Base-by-base conservation (phyloP, 164 flowering plant species). In the Malania oleifera region DNA sequence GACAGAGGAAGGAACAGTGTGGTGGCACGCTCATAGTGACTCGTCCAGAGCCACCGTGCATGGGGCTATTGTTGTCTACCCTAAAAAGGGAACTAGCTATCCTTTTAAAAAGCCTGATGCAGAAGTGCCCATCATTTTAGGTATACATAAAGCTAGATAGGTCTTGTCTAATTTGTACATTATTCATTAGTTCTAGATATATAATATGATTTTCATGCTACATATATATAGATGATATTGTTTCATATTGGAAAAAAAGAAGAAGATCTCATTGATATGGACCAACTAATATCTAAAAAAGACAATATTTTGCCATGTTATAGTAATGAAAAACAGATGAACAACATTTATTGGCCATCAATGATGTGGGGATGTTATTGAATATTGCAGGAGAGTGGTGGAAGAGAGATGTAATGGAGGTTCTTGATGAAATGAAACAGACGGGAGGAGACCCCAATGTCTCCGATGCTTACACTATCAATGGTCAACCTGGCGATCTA, bases 381-480 rank as follows among this genome's bases (percentile, higher is more conserved):
- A n/a, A n/a, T n/a, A n/a, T n/a, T 63, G 37, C 37, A 81, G 89
- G 80, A 12, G 76, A 76, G 37, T 84, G 86, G 85, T 84, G 77
- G 74, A 82, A 73, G 60, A 50, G 49, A 52, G 77, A 80, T 55
- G 67, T 80, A 9, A 57, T 14, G 22, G 72, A 64, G 11, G 71
- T 75, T 22, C 15, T 61, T 17, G 19, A 61, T 31, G 60, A 62
- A 7, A 48, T 70, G 1, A 7, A 52, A 1, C 14, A 1, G 37
- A 48, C 52, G 14, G 86, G 86, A 43, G 77, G 67, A 14, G 73
- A 55, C 18, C 81, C 84, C 3, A 65, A 62, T 28, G 10, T 46
- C 0, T 79, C 89, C 24, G 80, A 83, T 73, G 80, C 84, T 14
- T 71, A 24, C 49, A 73, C 82, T 12, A 77, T 83, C 4, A 83